Base-by-base conservation (phyloP, 1,284 basidiomycete species). In the Leccinum solheimii region DNA sequence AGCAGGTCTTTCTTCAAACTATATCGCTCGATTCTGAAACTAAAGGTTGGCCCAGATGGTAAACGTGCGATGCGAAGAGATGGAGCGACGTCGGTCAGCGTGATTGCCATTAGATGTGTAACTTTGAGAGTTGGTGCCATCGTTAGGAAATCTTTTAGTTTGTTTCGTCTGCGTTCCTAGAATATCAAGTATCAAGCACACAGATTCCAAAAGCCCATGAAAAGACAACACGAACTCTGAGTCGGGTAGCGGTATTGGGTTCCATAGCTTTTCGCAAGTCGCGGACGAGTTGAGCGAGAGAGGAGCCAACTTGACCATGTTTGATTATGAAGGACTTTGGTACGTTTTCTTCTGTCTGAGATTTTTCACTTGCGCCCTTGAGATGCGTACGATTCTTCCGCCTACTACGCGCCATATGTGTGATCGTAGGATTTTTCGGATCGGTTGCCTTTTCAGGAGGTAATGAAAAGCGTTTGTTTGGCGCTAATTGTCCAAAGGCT, bases 261-360 rank as follows among this genome's bases (percentile, higher is more conserved):
- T 99, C 97, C 93, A 99, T 95, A 64, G 97, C 90, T 76, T 93
- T 92, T 68, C 97, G 83, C 70, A 98, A 81, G 77, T 99, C 97
- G 57, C 91, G 85, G 14, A 98, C 95, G 34, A 99, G 87, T 68
- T 94, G 91, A 3, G 87, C 79, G 57, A 97, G 83, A n/a, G 93
- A 93, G 59, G 85, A 82, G 14, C 96, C 95, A 34, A 98, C 95
- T 62, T 89, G 87, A 50, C 97, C 97, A 76, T 96, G 92, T 72
- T 96, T 97, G 75, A 99, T 95, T 66, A 99, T 92, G 73, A 93
- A 92, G 0, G 90, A 90, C 74, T 87, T 91, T 4, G 91, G 90
- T 1, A 78, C 77, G 61, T 78, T 80, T 32, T 82, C 80, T 8
- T 69, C 60, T 0, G 68, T 66, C 9, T 73, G 68, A 7, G 76